Conservation (phyloP, 345 rosid genomes). For the Eucalyptus cloeziana region DNA sequence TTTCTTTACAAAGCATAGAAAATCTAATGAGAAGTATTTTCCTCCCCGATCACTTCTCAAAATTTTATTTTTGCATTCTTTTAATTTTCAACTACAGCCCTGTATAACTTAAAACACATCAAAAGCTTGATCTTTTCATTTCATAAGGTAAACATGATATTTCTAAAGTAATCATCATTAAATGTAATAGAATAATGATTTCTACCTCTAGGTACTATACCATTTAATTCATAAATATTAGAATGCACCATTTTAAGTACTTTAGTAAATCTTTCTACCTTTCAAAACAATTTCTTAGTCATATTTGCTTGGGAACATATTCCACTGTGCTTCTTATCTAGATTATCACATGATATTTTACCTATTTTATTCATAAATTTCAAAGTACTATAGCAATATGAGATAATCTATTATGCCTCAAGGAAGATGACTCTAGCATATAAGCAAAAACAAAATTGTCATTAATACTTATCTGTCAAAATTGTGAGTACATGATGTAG, state of each 20-base stretch:
- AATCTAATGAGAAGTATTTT: not conserved
- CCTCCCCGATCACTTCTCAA: not conserved
- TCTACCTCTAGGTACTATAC: not conserved
- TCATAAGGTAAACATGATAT: not conserved
- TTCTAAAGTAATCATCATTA: too few relatives aligned
- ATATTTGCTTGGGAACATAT: not conserved
- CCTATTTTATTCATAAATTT: not conserved
- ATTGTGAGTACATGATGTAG: not conserved
- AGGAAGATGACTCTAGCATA: not conserved
- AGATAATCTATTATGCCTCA: not conserved
- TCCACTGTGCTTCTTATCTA: not conserved
- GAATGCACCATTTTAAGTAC: not conserved
- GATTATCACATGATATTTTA: not conserved
- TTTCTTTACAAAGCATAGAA: not conserved
- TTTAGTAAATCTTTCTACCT: not conserved
- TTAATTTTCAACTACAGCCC: not conserved
- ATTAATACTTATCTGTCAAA: not conserved
- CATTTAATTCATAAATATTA: not conserved
- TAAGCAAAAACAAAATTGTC: not conserved
- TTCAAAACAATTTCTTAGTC: not conserved
- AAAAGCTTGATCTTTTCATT: not conserved
- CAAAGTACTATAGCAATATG: not conserved
- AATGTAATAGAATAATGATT: not conserved
- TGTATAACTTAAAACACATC: not conserved
- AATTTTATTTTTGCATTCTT: not conserved